Conservation (phyloP, 371 early-diverging fungal genomes). For the Phascolomyces articulosus region DNA sequence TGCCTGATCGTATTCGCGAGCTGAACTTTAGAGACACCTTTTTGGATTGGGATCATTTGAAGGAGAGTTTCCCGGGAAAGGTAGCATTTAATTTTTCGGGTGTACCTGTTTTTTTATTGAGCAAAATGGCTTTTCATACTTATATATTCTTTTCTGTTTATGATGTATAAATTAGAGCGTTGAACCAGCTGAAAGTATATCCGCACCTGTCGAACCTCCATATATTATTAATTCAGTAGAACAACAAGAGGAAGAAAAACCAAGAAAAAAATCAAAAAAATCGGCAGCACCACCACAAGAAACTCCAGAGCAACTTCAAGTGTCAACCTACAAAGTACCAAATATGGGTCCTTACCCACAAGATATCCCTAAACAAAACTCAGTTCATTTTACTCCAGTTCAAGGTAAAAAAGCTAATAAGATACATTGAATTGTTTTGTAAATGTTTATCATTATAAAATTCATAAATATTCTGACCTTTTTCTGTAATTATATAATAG, state of each 20-base stretch:
- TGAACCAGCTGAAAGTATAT: slow-evolving; percentile 28
- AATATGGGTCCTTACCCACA: slow-evolving; percentile 81
- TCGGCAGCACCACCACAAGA: slow-evolving; percentile 25
- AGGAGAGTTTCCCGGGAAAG: slow-evolving; percentile 65
- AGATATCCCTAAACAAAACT: slow-evolving; percentile 65
- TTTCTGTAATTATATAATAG: slow-evolving; percentile 32
- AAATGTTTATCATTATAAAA: too few relatives aligned
- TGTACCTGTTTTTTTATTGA: not conserved
- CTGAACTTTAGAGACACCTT: slow-evolving; percentile 90
- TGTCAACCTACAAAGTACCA: slow-evolving; percentile 60
- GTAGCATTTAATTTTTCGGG: slow-evolving; percentile 8
- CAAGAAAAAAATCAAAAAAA: slow-evolving; percentile 46
- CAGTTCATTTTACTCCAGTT: slow-evolving; percentile 82
- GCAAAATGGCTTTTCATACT: not conserved
- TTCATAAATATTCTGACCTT: too few relatives aligned
- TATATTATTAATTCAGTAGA: slow-evolving; percentile 61
- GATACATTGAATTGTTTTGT: too few relatives aligned
- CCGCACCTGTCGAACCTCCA: slow-evolving; percentile 51
- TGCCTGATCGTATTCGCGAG: slow-evolving; percentile 51
- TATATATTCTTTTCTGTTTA: not conserved
- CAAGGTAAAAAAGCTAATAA: slow-evolving; percentile 58
- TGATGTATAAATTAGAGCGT: not conserved
- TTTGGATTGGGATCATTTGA: slow-evolving; percentile 78
- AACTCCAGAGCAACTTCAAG: slow-evolving; percentile 48
- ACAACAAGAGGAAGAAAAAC: slow-evolving; percentile 27